Percentiles rank a stretch among this genome's conserved stretches.
These are phyloP conservation scores for Eutrema japonicum DNA, from an alignment of 345 rosid species.

Conservation along the genomic window DNA sequence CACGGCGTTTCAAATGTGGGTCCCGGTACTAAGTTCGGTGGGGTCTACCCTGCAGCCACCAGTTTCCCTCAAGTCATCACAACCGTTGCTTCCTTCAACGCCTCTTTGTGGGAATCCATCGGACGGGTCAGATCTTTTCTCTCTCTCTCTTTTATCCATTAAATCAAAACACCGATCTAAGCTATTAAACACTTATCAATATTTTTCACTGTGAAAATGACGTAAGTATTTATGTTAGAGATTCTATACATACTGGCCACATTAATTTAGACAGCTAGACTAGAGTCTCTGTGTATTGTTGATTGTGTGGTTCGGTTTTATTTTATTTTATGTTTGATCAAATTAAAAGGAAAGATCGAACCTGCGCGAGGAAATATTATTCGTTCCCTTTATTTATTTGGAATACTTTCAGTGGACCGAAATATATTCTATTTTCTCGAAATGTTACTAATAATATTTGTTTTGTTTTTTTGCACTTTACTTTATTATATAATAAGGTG, in stretches of 20 bases:
- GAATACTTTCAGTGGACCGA: slow-evolving; percentile 22
- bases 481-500: not conserved
- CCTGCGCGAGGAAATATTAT: no score
- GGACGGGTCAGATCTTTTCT: slow-evolving; percentile 61
- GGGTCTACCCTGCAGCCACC: slow-evolving; percentile 72
- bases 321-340: no score
- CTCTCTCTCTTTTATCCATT: slow-evolving; percentile 30
- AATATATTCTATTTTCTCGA: slow-evolving; percentile 16
- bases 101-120: slow-evolving; percentile 79
- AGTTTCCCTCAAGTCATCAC: slow-evolving; percentile 95
- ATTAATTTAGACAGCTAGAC: not conserved
- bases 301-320: not conserved
- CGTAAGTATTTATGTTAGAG: slow-evolving; percentile 19
- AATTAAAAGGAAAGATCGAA: no score
- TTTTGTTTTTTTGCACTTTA: not conserved
- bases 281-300: not conserved
- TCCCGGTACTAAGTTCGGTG: slow-evolving; percentile 70
- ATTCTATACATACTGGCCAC: not conserved
- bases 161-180: slow-evolving; percentile 8
- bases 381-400: not conserved
- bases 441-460: not conserved
- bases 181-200: not conserved
- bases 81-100: slow-evolving; percentile 85
- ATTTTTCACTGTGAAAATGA: slow-evolving; percentile 23
- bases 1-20: slow-evolving; percentile 91